These are phyloP conservation scores for Penicillium italicum DNA, from an alignment of 2,329 filamentous ascomycete species.

Conservation along the genomic window DNA sequence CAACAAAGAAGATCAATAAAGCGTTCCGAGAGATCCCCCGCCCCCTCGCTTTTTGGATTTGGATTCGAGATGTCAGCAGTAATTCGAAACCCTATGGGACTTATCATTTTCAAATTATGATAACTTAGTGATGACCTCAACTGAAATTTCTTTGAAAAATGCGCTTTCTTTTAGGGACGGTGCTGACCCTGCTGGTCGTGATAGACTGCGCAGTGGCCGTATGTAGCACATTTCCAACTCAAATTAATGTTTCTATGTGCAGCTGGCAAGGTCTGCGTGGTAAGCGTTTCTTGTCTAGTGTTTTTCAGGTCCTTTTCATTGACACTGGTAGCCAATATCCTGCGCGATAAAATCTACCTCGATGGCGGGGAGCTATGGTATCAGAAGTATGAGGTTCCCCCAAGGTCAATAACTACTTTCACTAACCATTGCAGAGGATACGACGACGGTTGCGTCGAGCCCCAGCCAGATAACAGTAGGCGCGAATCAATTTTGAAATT, in stretches of 20 bases:
- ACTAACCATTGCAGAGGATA: conserved; percentile 12
- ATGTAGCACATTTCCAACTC: conserved; percentile 3
- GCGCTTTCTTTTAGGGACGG: neutral
- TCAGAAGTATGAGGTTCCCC: conserved; percentile 7
- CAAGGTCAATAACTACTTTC: neutral
- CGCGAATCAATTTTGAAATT: neutral
- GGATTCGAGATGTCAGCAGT: neutral
- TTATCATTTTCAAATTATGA: neutral
- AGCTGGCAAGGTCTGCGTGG: conserved; percentile 16
- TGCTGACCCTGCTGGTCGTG: neutral
- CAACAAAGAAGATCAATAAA: conserved; percentile 13
- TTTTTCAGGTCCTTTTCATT: neutral
- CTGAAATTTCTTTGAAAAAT: neutral
- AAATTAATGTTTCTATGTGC: conserved; percentile 18
- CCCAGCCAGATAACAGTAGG: neutral
- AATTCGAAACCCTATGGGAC: neutral
- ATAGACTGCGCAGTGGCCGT: neutral
- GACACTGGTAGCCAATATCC: conserved; percentile 15
- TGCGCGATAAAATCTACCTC: conserved; percentile 17
- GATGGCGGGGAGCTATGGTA: conserved; percentile 16
- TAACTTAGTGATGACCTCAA: neutral
- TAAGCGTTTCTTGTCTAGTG: neutral
- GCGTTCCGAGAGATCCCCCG: neutral
- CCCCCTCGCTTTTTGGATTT: neutral
- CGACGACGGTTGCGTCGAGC: conserved; percentile 7